Conservation (phyloP, 1,284 basidiomycete genomes). For the Leccinum fuscescens region DNA sequence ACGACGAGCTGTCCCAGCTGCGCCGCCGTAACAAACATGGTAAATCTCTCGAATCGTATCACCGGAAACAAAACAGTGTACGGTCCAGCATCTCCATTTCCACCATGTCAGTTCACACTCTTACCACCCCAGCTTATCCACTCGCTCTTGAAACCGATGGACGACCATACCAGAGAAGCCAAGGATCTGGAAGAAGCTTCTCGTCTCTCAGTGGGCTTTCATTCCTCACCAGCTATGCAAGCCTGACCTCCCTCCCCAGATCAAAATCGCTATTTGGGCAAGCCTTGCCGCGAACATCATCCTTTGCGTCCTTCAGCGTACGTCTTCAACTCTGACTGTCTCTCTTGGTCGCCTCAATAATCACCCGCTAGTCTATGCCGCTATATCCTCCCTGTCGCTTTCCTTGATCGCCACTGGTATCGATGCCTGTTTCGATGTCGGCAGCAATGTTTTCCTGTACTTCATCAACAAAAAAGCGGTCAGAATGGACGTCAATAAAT, state of each 20-base stretch:
- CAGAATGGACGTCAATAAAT: conserved; percentile 76
- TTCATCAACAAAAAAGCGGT: conserved; percentile 77
- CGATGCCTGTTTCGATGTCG: conserved; percentile 89
- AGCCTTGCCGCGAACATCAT: conserved; percentile 77
- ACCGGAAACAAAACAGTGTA: conserved; percentile 82
- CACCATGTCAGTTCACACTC: conserved; percentile 5
- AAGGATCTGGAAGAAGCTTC: conserved; percentile 60
- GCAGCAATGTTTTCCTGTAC: conserved; percentile 86
- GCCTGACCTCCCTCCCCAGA: conserved; percentile 39
- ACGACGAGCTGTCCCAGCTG: conserved; percentile 58
- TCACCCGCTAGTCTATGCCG: conserved; percentile 70
- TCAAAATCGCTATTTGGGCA: conserved; percentile 86
- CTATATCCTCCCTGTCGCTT: conserved; percentile 80
- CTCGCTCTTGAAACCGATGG: conserved; percentile 85
- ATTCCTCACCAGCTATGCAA: conserved; percentile 11
- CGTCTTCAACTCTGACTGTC: conserved; percentile 21
- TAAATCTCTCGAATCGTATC: conserved; percentile 68
- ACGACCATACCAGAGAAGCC: conserved; percentile 77
- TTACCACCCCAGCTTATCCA: conserved; percentile 62
- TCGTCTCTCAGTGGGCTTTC: conserved; percentile 57
- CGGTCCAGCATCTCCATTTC: conserved; percentile 20
- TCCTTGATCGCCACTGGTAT: conserved; percentile 89
- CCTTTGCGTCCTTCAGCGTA: conserved; percentile 69
- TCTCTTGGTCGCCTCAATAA: neutral
- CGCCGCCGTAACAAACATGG: conserved; percentile 56